These are phyloP conservation scores for Ogataea parapolymorpha DNA, from an alignment of 805 yeast genomes.

Conservation along the genomic window DNA sequence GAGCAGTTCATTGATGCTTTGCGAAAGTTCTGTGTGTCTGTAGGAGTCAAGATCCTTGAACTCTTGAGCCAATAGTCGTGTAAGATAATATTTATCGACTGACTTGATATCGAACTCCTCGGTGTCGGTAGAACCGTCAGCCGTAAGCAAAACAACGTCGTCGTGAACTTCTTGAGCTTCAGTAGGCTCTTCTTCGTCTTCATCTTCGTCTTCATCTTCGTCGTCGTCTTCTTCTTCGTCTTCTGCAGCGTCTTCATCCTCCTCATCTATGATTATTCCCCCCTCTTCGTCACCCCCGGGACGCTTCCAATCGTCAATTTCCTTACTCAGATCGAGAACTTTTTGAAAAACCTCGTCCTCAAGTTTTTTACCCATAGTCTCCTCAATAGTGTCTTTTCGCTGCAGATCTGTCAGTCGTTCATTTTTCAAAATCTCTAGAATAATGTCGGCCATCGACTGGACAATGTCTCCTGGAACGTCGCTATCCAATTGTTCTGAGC, in stretches of 20 bases:
- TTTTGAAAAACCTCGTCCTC: slow-evolving; percentile 45
- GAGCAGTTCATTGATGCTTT: slow-evolving; percentile 40
- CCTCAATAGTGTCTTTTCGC: slow-evolving; percentile 50
- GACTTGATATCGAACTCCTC: slow-evolving; percentile 20
- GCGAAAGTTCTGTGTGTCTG: slow-evolving; percentile 35
- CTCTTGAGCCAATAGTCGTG: slow-evolving; percentile 41
- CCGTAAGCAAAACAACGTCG: neutral
- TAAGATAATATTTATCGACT: slow-evolving; percentile 47
- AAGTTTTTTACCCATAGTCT: slow-evolving; percentile 42
- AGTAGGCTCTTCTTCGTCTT: slow-evolving; percentile 2
- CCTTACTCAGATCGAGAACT: slow-evolving; percentile 40
- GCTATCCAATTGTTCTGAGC: slow-evolving; percentile 50
- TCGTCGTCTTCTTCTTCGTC: slow-evolving; percentile 28
- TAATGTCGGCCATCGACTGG: slow-evolving; percentile 66
- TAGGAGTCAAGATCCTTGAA: slow-evolving; percentile 37
- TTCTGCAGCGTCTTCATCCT: slow-evolving; percentile 31
- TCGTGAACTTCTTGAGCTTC: neutral
- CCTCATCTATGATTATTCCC: slow-evolving; percentile 27
- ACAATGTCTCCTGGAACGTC: slow-evolving; percentile 78
- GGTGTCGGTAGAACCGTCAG: slow-evolving; percentile 8
- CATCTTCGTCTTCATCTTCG: slow-evolving; percentile 26
- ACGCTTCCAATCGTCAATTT: slow-evolving; percentile 47
- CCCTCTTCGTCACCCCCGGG: slow-evolving; percentile 40
- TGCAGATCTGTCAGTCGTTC: slow-evolving; percentile 40
- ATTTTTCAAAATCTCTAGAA: slow-evolving; percentile 52